Evolutionary conservation across 805 yeast genomes (phyloP).

Genomic region (Zygoascus flipseniorum): DNA sequence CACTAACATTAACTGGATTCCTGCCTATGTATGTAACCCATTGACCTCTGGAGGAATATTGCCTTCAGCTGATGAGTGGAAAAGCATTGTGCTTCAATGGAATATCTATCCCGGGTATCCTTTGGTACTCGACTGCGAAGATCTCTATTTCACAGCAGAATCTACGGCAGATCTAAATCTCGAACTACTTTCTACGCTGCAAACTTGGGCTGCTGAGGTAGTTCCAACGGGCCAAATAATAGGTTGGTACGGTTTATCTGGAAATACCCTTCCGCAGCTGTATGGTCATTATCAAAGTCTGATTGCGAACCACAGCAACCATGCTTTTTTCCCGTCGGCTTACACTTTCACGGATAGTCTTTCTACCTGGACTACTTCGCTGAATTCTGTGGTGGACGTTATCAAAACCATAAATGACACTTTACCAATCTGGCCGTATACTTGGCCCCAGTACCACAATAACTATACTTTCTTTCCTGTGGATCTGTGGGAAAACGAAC

Average conservation of each 20-base stretch:
- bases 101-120: slow-evolving; percentile 8
- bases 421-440: slow-evolving; percentile 8
- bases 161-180: slow-evolving; percentile 5
- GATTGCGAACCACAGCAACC: slow-evolving; percentile 4
- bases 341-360: slow-evolving; percentile 2
- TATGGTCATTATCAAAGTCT: slow-evolving; percentile 4
- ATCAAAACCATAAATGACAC: background rate
- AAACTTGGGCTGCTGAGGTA: slow-evolving; percentile 9
- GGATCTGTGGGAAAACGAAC: slow-evolving; percentile 3
- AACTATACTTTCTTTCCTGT: slow-evolving; percentile 5
- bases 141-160: slow-evolving; percentile 2
- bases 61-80: slow-evolving; percentile 4
- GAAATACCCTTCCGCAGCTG: slow-evolving; percentile 2
- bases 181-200: background rate
- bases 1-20: slow-evolving; percentile 7
- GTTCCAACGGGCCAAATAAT: slow-evolving; percentile 5
- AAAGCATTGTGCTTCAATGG: slow-evolving; percentile 5
- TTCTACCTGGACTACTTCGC: slow-evolving; percentile 2
- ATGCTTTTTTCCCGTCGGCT: slow-evolving; percentile 8
- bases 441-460: slow-evolving; percentile 8
- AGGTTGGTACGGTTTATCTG: slow-evolving; percentile 7
- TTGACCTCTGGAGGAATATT: slow-evolving; percentile 1
- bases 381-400: background rate
- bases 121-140: slow-evolving; percentile 7
- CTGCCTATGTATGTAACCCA: slow-evolving; percentile 8